Evolutionary conservation across 1,284 basidiomycete genomes (phyloP), one percentile per base, ranked within the genome.

Genomic region (Sanguinoderma infundibulare): DNA sequence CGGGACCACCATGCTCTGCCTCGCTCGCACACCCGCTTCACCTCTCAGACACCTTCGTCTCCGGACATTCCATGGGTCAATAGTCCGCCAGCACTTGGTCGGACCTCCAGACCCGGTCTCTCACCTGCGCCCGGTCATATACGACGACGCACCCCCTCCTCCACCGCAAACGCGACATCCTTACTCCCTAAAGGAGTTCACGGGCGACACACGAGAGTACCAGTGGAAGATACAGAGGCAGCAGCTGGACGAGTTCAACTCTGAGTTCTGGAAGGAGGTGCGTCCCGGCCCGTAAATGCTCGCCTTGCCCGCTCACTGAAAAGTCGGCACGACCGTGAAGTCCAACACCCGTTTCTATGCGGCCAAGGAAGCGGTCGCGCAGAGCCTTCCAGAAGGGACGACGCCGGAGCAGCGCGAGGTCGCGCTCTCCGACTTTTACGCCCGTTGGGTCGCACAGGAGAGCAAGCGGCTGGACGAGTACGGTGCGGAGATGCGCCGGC

Each of bases 181-280:
- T 5, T 92, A 92, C 74, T 91, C 90, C 28, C 82, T 92, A 55
- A 73, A 78, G 60, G 90, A 92, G 72, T 92, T 92, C 73, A 75
- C 78, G 51, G 72, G 74, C 28, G 70, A 74, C 71, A 65, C 76
- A 74, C 62, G 75, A 78, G 87, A 90, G 58, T 81, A 92, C 54
- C 89, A 89, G 70, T 89, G 83, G 79, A 87, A 84, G 63, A 75
- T 92, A 55, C 84, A 87, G 60, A 79, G 86, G 60, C 85, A 89
- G 72, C 84, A 87, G 65, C 73, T 91, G 20, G 90, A 92, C 69
- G 78, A 83, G 17, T 87, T 89, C 69, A 87, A 92, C 64, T 87
- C 92, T 59, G 76, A 81, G 36, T 93, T 91, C 70, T 93, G 91
- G 91, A 74, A 84, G 53, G 87, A 92, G 59, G 91, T 92, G 69